Evolutionary conservation across 2,329 filamentous ascomycete species (phyloP), one percentile per base, ranked within the genome.

Genomic region (Ophiognomonia clavigignenti-juglandacearum): DNA sequence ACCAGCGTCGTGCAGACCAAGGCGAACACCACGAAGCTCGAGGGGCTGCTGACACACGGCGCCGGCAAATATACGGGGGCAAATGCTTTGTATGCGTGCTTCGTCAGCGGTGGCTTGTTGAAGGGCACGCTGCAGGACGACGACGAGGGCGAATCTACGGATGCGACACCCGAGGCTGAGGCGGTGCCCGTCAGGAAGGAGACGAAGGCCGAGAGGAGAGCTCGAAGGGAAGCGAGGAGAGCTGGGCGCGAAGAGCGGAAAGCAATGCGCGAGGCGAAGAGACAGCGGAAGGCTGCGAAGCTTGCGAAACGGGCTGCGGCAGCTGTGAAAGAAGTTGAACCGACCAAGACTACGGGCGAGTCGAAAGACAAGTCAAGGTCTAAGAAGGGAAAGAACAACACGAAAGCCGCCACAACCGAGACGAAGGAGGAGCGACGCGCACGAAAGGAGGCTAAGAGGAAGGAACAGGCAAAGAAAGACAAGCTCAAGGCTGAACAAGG

Each of bases 41-140:
- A 82, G 56, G 73, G 74, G 54, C 50, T 52, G 11, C 72, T 83
- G 47, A 74, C 76, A 44, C 73, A 71, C 56, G 72, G 74, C 2
- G 67, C 68, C 4, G 70, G 73, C 37, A 79, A 76, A 55, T 82
- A 82, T 65, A 83, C 80, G 45, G 75, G 78, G 56, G 62, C 70
- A 59, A 73, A 75, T n/a, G 79, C 79, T 0, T 71, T 97, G 7
- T 96, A 96, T 62, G 79, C 83, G 8, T 85, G 82, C 42, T 97
- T 98, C 62, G 88, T 97, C 20, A 81, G 79, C 53, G 93, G 93
- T 8, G 86, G 90, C 45, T 72, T 82, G 19, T 72, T 97, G 47
- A 73, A 80, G 34, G 90, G 91, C 3, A 95, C 89, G 3, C 65
- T 88, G 27, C 47, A 48, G n/a, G 29, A 27, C 58, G 56, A 11